Conservation (phyloP, 2,329 filamentous ascomycete genomes). For the Ophiostoma australiae region DNA sequence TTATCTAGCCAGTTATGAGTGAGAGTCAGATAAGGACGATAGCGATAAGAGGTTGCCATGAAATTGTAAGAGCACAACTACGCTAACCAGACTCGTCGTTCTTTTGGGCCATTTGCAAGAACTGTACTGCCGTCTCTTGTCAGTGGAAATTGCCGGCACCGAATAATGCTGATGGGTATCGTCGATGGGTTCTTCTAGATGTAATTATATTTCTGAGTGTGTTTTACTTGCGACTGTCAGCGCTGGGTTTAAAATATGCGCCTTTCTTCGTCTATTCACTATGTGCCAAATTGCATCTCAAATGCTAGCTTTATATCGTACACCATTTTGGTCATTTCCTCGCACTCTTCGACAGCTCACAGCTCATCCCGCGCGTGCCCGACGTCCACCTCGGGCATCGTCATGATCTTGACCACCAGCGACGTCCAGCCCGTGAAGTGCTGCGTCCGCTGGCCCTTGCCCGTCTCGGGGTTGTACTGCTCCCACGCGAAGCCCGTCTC, state of each 20-base stretch:
- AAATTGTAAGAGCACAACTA: background rate
- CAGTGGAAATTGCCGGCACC: too few relatives aligned
- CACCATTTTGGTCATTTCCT: background rate
- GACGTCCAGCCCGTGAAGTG: constrained; percentile 99
- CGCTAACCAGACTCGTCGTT: background rate
- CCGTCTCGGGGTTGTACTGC: constrained; percentile 93
- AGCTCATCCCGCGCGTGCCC: constrained; percentile 45
- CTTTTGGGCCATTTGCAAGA: too few relatives aligned
- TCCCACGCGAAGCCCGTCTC: constrained; percentile 97
- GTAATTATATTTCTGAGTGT: too few relatives aligned
- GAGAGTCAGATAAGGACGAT: background rate
- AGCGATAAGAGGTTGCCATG: background rate
- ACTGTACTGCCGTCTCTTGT: too few relatives aligned
- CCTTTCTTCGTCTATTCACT: background rate
- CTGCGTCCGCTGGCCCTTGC: constrained; percentile 88
- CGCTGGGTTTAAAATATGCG: background rate
- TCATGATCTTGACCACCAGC: constrained; percentile 94
- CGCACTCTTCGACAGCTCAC: constrained; percentile 43
- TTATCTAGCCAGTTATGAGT: background rate
- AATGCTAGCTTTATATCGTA: background rate
- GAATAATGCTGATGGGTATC: too few relatives aligned
- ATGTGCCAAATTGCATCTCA: background rate
- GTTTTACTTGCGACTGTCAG: too few relatives aligned
- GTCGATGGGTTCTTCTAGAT: too few relatives aligned
- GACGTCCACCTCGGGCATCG: constrained; percentile 66